Conservation (phyloP, 805 yeast species). For the Yamadazyma sp. region DNA sequence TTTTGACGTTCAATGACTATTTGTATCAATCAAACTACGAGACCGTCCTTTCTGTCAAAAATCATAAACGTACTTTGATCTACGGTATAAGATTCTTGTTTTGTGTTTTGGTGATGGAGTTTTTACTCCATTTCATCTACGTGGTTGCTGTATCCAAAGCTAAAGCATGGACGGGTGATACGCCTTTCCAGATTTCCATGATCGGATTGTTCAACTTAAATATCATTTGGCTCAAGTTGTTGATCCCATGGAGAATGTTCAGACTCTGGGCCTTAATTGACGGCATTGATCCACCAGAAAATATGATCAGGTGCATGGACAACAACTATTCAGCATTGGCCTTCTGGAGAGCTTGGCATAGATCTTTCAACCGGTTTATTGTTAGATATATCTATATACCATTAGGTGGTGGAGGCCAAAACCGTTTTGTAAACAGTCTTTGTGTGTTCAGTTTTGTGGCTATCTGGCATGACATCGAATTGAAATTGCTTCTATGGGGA, state of each 20-base stretch:
- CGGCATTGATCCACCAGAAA: slow-evolving; percentile 94
- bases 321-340: slow-evolving; percentile 89
- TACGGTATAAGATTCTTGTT: slow-evolving; percentile 70
- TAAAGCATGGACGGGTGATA: slow-evolving; percentile 83
- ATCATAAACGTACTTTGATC: slow-evolving; percentile 47
- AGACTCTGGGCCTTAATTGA: slow-evolving; percentile 92
- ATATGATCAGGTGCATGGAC: slow-evolving; percentile 94
- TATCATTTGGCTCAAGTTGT: slow-evolving; percentile 87
- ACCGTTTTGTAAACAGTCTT: slow-evolving; percentile 71
- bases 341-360: slow-evolving; percentile 99
- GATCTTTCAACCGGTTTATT: slow-evolving; percentile 89
- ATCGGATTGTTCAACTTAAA: slow-evolving; percentile 87
- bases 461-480: slow-evolving; percentile 95
- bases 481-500: slow-evolving; percentile 89
- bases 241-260: slow-evolving; percentile 95
- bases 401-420: slow-evolving; percentile 72
- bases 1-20: slow-evolving; percentile 89
- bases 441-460: slow-evolving; percentile 95
- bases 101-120: slow-evolving; percentile 86
- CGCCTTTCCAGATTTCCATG: slow-evolving; percentile 94
- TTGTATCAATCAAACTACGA: slow-evolving; percentile 65
- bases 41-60: slow-evolving; percentile 54
- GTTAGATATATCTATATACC: slow-evolving; percentile 88
- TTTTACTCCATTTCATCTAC: slow-evolving; percentile 80
- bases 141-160: slow-evolving; percentile 92